phyloP scores from a whole-genome alignment of 768 basidiomycete species.

The Dacryopinax spathularia region DNA sequence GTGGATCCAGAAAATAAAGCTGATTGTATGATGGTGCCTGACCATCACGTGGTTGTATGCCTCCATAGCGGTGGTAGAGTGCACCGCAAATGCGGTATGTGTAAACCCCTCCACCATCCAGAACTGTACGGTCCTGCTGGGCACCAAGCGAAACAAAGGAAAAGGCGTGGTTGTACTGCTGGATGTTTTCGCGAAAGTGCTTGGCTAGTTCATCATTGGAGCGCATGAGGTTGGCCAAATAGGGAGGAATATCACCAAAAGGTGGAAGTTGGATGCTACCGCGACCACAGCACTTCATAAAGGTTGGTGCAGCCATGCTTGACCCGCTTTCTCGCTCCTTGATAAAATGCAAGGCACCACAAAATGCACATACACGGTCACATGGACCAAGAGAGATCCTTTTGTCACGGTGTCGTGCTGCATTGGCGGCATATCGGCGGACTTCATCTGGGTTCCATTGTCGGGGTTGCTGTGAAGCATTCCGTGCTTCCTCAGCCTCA shows the following conservation, averaged over 20 bases:
- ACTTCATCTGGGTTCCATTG: not conserved
- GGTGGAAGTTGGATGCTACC: not conserved
- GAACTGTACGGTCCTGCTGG: not conserved
- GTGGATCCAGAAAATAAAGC: slow-evolving; percentile 9
- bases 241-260: not conserved
- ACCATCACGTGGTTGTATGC: not conserved
- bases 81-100: slow-evolving; percentile 8
- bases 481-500: not conserved
- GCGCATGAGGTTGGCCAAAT: not conserved
- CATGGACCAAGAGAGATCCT: not conserved
- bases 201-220: not conserved
- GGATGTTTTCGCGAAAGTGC: slow-evolving; percentile 9
- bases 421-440: not conserved
- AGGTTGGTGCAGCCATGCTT: not conserved
- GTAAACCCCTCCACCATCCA: not conserved
- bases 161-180: slow-evolving; percentile 12
- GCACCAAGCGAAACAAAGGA: slow-evolving; percentile 12
- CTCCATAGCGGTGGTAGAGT: slow-evolving; percentile 10
- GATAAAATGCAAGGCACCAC: not conserved
- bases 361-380: not conserved
- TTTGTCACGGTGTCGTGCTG: not conserved
- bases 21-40: slow-evolving; percentile 6
- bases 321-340: not conserved
- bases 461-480: not conserved
- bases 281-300: not conserved